phyloP scores from a whole-genome alignment of 805 yeast genomes.

The Ogataea trehaloabstinens region DNA sequence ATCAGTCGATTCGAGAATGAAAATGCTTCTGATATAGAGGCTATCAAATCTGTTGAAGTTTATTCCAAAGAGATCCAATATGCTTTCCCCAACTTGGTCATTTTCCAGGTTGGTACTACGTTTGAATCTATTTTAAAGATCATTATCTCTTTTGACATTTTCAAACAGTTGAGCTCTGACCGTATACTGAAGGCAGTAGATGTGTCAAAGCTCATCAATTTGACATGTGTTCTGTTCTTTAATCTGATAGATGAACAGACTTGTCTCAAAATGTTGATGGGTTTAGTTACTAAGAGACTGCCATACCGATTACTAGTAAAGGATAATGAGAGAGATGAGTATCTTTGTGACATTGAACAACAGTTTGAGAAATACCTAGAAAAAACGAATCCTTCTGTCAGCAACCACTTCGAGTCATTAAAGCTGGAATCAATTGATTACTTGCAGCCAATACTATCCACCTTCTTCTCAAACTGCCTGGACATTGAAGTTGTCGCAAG shows the following conservation, averaged over 20 bases:
- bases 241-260: slow-evolving; percentile 22
- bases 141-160: slow-evolving; percentile 20
- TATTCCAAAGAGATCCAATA: slow-evolving; percentile 23
- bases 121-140: slow-evolving; percentile 29
- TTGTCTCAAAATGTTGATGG: slow-evolving; percentile 26
- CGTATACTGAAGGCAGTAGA: slow-evolving; percentile 10
- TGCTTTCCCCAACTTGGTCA: slow-evolving; percentile 27
- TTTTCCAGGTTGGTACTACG: slow-evolving; percentile 29
- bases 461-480: slow-evolving; percentile 45
- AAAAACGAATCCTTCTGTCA: slow-evolving; percentile 42
- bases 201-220: slow-evolving; percentile 17
- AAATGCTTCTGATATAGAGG: slow-evolving; percentile 6
- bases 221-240: slow-evolving; percentile 27
- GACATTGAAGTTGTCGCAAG: slow-evolving; percentile 46
- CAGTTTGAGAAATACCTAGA: slow-evolving; percentile 50
- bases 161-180: slow-evolving; percentile 10
- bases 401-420: slow-evolving; percentile 46
- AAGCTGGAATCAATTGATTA: slow-evolving; percentile 42
- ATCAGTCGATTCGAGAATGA: slow-evolving; percentile 13
- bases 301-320: slow-evolving; percentile 21
- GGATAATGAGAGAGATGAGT: slow-evolving; percentile 10
- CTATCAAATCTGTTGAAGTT: slow-evolving; percentile 21
- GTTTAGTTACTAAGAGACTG: slow-evolving; percentile 27
- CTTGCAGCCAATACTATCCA: slow-evolving; percentile 42
- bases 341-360: slow-evolving; percentile 37